A percentile compares a stretch with the other conserved stretches of the same genome.
Conservation (phyloP, 371 early-diverging fungal species). For the Syncephalastrum sp. region DNA sequence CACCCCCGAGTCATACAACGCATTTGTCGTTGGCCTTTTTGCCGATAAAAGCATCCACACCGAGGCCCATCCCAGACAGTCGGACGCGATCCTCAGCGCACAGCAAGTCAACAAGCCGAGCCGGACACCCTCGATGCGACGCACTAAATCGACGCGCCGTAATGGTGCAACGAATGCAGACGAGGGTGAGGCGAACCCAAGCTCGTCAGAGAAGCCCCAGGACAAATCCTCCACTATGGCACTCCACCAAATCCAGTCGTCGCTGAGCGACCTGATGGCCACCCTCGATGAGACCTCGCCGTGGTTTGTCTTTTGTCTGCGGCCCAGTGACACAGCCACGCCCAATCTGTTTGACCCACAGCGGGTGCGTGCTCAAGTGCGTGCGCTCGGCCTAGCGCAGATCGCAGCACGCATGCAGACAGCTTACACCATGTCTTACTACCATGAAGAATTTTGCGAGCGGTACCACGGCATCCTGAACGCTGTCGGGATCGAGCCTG, state of each 20-base stretch:
- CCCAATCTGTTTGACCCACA: slow-evolving; percentile 62
- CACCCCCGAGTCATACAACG: slow-evolving; percentile 54
- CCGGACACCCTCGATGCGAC: slow-evolving; percentile 49
- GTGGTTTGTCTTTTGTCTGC: slow-evolving; percentile 88
- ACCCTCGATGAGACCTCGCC: slow-evolving; percentile 81
- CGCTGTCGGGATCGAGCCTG: slow-evolving; percentile 42
- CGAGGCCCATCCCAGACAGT: slow-evolving; percentile 62
- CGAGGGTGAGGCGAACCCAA: slow-evolving; percentile 8
- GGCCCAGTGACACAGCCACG: slow-evolving; percentile 64
- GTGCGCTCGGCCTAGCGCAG: slow-evolving; percentile 55
- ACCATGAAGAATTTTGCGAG: slow-evolving; percentile 61
- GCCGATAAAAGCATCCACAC: slow-evolving; percentile 45
- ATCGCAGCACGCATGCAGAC: slow-evolving; percentile 52
- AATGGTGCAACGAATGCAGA: slow-evolving; percentile 8
- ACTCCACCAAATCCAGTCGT: slow-evolving; percentile 68
- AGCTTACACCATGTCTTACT: slow-evolving; percentile 56
- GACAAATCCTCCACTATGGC: slow-evolving; percentile 21
- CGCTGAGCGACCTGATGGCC: slow-evolving; percentile 77
- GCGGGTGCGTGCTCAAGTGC: slow-evolving; percentile 64
- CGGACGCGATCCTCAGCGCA: slow-evolving; percentile 60
- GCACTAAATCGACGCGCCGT: slow-evolving; percentile 34
- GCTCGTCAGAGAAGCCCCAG: slow-evolving; percentile 14
- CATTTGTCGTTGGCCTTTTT: slow-evolving; percentile 38
- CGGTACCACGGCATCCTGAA: slow-evolving; percentile 60
- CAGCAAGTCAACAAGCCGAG: slow-evolving; percentile 56